Evolutionary conservation across 352 stramenopile genomes (phyloP), one percentile per base, ranked within the genome.

Genomic region (Thalassiosira exigua): DNA sequence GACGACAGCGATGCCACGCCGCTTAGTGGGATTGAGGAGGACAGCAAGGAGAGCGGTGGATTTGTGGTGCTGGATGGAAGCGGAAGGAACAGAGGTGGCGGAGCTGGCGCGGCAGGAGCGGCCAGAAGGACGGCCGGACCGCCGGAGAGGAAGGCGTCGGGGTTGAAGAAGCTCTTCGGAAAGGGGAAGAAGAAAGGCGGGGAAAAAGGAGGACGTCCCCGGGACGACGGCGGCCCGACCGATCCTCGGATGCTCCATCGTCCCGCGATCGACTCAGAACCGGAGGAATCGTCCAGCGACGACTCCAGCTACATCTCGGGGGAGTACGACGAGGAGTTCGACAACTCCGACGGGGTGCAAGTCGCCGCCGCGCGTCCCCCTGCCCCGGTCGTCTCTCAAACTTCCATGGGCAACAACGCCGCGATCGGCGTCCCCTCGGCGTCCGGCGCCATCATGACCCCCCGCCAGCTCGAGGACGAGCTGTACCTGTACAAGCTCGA

Each of bases 401-500:
- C 9, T 19, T 19, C 5, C 46, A 12, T 7, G 9, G 44, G 26
- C 4, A 24, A 24, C 27, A 67, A 26, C 64, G 5, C 11, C 50
- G 59, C 17, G 19, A 76, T 82, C 11, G 74, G 74, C 11, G 64
- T 82, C 1, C 74, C 74, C 4, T 58, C 57, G 52, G 12, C 27
- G 12, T 51, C 50, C 11, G 74, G 65, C 22, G 14, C 12, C 9
- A 36, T 59, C 48, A 36, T 77, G 9, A 76, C 74, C 7, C 48
- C 46, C 30, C 33, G 41, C 24, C 74, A 76, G 56, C 53, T 82
- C 21, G 74, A 82, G 59, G 74, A 82, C 46, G 66, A 82, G 52
- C 30, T 82, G 11, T 82, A 82, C 30, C 33, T 72, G 4, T 82
- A 82, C 66, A 82, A 82, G 66, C 64, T 82, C 11, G 74, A 82